Evolutionary conservation across 2,329 filamentous ascomycete species (phyloP), one percentile per base, ranked within the genome.

Genomic region (Trichophyton mentagrophytes): DNA sequence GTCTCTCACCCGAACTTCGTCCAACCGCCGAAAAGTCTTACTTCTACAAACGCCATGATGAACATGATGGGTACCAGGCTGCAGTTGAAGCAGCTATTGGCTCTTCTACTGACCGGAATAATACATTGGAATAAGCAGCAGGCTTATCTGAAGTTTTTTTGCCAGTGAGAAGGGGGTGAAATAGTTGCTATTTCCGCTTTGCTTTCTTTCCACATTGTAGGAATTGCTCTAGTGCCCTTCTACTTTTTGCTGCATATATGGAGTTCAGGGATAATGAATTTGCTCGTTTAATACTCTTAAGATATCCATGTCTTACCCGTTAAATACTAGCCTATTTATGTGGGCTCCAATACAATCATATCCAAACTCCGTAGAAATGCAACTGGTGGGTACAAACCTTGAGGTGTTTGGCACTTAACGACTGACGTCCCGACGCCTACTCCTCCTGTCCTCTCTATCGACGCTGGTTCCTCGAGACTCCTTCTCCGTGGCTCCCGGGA

Each of bases 1-100:
- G 88, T 65, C 78, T 96, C 33, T 86, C 86, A 4, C 76, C 80
- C 1, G 88, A 93, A 70, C 76, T 95, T 66, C 79, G 79, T 62
- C 89, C 89, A 44, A 87, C 87, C 76, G 75, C 75, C 30, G 74
- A 78, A 40, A 76, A 76, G 44, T 77, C 74, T 4, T 76, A 75
- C 62, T 85, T 83, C 73, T 96, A 96, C 78, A 93, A 93, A 79
- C 88, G 86, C 73, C 92, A 97, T 77, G 83, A 85, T 49, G 90
- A 95, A 72, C 90, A 96, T 74, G 85, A 86, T 61, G 89, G 88
- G 13, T 96, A 90, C 77, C 85, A 86, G 69, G 81, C 70, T 56
- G 70, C 68, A 13, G 58, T 70, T 7, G 61, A 42, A 17, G 36
- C 55, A 57, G 17, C 27, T 22, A 9, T 27, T 22, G 36, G 36